phyloP scores from a whole-genome alignment of 2,329 filamentous ascomycete genomes.

The Fusarium tanahbumbuense region DNA sequence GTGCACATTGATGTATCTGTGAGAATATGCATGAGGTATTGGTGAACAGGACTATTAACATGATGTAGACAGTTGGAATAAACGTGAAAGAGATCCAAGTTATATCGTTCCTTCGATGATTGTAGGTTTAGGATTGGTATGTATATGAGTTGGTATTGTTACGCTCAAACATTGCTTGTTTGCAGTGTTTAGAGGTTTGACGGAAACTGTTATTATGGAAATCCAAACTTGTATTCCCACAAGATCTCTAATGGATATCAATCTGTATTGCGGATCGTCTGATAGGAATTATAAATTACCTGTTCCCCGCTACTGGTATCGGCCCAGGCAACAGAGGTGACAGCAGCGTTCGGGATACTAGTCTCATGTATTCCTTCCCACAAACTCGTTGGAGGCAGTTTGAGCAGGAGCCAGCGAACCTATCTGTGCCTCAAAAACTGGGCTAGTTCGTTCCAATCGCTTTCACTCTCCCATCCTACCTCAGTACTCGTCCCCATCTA shows the following conservation, averaged over 20 bases:
- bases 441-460: background rate
- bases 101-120: background rate
- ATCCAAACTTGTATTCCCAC: background rate
- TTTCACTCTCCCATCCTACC: background rate
- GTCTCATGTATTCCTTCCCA: conserved; percentile 22
- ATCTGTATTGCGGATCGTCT: background rate
- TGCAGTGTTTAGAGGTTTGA: background rate
- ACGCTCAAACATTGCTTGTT: background rate
- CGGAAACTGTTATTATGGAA: background rate
- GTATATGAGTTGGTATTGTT: background rate
- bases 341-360: background rate
- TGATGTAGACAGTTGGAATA: background rate
- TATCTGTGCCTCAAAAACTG: background rate
- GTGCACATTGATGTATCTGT: conserved; percentile 18
- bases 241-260: background rate
- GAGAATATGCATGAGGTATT: background rate
- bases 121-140: background rate
- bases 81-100: background rate
- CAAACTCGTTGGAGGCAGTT: background rate
- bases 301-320: background rate
- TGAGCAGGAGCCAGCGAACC: conserved; percentile 1
- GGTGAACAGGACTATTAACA: background rate
- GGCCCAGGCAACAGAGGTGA: background rate
- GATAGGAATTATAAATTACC: background rate
- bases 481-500: background rate